phyloP scores from a whole-genome alignment of 2,329 filamentous ascomycete species.

The Bertia moriformis region DNA sequence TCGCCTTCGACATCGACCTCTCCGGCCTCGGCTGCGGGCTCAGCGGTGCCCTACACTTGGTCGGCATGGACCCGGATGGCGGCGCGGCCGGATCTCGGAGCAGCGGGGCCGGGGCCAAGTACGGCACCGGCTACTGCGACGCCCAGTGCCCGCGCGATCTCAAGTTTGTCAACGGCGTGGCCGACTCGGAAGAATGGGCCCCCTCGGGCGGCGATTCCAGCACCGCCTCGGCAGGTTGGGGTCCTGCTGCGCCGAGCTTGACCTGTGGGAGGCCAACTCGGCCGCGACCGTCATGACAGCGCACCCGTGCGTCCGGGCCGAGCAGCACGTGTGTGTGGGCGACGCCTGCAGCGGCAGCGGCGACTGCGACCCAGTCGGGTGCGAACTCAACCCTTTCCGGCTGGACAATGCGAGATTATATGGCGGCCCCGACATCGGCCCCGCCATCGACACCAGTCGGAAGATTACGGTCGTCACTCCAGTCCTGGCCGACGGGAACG shows the following conservation, averaged over 20 bases:
- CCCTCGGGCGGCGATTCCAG: conserved; percentile 32
- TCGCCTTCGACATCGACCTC: conserved; percentile 52
- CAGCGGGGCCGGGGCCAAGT: conserved; percentile 42
- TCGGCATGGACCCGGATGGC: conserved; percentile 47
- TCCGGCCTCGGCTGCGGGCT: conserved; percentile 49
- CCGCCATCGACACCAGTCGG: conserved; percentile 22
- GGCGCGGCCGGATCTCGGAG: conserved; percentile 34
- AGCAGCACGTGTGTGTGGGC: conserved; percentile 27
- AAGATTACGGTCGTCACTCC: conserved; percentile 34
- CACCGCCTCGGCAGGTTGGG: conserved; percentile 35
- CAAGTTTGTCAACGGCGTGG: conserved; percentile 34
- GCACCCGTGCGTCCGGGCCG: conserved; percentile 28
- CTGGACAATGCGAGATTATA: conserved; percentile 12
- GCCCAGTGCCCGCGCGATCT: conserved; percentile 36
- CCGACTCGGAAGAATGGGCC: no score
- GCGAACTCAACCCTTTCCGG: conserved; percentile 25
- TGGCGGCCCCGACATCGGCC: conserved; percentile 6
- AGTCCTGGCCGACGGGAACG: conserved; percentile 10
- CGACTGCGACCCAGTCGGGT: conserved; percentile 27
- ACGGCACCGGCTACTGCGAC: conserved; percentile 51
- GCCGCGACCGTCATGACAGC: conserved; percentile 27
- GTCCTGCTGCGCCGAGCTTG: conserved; percentile 57
- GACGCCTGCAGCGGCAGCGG: conserved; percentile 22
- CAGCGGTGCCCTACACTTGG: conserved; percentile 51
- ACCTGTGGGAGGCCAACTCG: conserved; percentile 39